A percentile compares a stretch with the other conserved stretches of the same genome.
Conservation (phyloP, 495 filamentous ascomycete genomes). For the Saxispiralis lemnorum region DNA sequence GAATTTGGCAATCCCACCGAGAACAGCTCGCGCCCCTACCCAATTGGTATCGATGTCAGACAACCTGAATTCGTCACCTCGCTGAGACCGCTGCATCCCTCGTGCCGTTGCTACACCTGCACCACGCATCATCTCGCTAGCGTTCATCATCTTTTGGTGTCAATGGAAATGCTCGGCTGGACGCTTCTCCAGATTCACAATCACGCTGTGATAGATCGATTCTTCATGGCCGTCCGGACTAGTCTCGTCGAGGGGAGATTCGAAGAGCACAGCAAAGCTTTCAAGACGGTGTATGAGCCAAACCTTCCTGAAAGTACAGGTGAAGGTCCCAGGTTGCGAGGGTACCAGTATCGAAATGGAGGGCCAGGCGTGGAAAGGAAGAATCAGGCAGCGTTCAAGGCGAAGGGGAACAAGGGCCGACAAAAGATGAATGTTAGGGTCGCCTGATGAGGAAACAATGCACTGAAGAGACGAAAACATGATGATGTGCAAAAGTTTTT, state of each 20-base stretch:
- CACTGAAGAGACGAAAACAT: too few relatives aligned
- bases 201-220: conserved; percentile 46
- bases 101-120: conserved; percentile 74
- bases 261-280: conserved; percentile 37
- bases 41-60: conserved; percentile 68
- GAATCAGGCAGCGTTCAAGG: conserved; percentile 47
- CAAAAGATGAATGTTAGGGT: too few relatives aligned
- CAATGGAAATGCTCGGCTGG: conserved; percentile 95
- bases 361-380: conserved; percentile 45
- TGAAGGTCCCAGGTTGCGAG: conserved; percentile 61
- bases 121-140: conserved; percentile 69
- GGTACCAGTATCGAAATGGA: conserved; percentile 63
- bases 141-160: conserved; percentile 65
- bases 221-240: conserved; percentile 53
- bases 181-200: conserved; percentile 85
- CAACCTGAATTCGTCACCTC: conserved; percentile 35
- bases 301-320: conserved; percentile 57
- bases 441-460: too few relatives aligned
- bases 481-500: too few relatives aligned
- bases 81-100: conserved; percentile 35
- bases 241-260: conserved; percentile 46
- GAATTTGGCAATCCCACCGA: conserved; percentile 33
- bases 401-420: too few relatives aligned
- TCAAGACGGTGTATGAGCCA: conserved; percentile 43
- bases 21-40: conserved; percentile 1